Percentiles rank a stretch among this genome's conserved stretches.
Evolutionary conservation across 164 flowering plant species (phyloP).

Genomic region (Umbellularia californica): DNA sequence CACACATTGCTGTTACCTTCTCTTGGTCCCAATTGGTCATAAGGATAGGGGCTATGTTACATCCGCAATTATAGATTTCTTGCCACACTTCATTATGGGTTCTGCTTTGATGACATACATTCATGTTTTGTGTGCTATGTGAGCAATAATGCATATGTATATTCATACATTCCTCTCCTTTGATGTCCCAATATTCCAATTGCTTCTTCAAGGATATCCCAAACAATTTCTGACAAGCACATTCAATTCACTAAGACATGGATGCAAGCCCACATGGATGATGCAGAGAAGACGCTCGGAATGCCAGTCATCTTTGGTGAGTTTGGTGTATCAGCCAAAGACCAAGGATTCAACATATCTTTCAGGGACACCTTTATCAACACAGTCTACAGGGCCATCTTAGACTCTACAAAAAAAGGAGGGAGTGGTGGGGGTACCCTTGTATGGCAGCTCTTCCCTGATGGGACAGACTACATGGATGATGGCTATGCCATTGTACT

Average conservation of each 20-base stretch:
- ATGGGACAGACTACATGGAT: conserved; percentile 88
- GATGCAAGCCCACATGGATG: conserved; percentile 89
- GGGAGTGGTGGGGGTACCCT: conserved; percentile 86
- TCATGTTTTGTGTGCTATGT: background rate
- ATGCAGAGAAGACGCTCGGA: conserved; percentile 67
- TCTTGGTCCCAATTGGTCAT: no score
- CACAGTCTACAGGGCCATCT: conserved; percentile 51
- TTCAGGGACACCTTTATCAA: conserved; percentile 50
- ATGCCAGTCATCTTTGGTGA: conserved; percentile 87
- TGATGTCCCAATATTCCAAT: background rate
- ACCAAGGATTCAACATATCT: conserved; percentile 64
- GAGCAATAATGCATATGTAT: background rate
- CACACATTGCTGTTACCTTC: no score
- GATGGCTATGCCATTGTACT: conserved; percentile 88
- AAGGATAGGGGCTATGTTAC: no score
- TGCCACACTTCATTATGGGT: no score
- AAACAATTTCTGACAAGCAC: conserved; percentile 48
- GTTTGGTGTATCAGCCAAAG: conserved; percentile 77
- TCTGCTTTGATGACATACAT: background rate
- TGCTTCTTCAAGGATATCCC: conserved; percentile 57
- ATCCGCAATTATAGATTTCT: no score
- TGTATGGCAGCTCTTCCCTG: conserved; percentile 89
- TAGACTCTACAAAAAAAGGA: conserved; percentile 67
- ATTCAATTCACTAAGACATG: conserved; percentile 64
- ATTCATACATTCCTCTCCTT: background rate